A percentile compares a stretch with the other conserved stretches of the same genome.
Conservation (phyloP, 2,329 filamentous ascomycete genomes). For the Fusarium cicatricum region DNA sequence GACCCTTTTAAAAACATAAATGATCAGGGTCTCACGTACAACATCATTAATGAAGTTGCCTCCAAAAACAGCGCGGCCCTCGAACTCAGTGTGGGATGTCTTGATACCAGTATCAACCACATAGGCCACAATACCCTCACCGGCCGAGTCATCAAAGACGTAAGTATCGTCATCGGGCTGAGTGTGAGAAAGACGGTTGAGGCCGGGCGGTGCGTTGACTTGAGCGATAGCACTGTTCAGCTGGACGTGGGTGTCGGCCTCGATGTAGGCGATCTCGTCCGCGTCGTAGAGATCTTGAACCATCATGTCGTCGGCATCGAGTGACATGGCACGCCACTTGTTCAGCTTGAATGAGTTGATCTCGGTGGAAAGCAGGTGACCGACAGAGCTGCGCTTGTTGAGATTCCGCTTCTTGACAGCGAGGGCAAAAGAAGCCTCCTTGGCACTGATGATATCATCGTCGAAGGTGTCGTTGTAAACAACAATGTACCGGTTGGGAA, state of each 20-base stretch:
- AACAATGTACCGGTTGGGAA: constrained; percentile 69
- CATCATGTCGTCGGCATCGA: constrained; percentile 61
- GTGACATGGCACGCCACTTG: constrained; percentile 61
- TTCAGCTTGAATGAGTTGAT: constrained; percentile 58
- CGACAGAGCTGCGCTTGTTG: constrained; percentile 58
- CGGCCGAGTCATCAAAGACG: constrained; percentile 61
- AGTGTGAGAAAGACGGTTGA: constrained; percentile 61
- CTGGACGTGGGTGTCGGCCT: constrained; percentile 61
- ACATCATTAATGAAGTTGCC: constrained; percentile 60
- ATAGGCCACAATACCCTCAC: constrained; percentile 66
- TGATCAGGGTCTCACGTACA: constrained; percentile 46
- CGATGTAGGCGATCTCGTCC: constrained; percentile 60
- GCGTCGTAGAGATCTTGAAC: constrained; percentile 58
- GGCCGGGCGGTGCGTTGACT: constrained; percentile 60
- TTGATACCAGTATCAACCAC: constrained; percentile 72
- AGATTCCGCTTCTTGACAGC: constrained; percentile 66
- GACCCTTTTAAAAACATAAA: background rate
- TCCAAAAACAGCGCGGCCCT: constrained; percentile 62
- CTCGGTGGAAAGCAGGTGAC: constrained; percentile 57
- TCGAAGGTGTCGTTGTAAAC: constrained; percentile 67
- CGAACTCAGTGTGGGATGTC: constrained; percentile 63
- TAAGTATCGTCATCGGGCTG: constrained; percentile 44
- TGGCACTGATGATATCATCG: constrained; percentile 57
- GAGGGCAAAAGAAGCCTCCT: constrained; percentile 57
- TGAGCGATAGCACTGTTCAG: constrained; percentile 57